Percentiles rank a stretch among this genome's conserved stretches.
Evolutionary conservation across 495 filamentous ascomycete genomes (phyloP).

Genomic region (Stereocaulon alpinum): DNA sequence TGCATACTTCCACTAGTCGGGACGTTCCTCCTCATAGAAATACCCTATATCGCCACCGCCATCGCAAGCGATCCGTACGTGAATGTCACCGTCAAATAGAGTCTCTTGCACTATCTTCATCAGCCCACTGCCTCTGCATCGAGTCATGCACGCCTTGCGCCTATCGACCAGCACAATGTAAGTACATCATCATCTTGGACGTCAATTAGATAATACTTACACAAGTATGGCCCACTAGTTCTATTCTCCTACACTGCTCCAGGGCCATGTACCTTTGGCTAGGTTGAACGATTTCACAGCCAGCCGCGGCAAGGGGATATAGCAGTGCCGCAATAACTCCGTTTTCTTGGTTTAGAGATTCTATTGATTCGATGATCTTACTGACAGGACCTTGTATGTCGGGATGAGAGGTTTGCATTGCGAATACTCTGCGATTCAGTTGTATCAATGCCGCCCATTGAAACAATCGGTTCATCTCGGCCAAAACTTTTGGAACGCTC

Average conservation of each 20-base stretch:
- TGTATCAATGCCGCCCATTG: conserved; percentile 72
- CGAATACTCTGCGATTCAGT: conserved; percentile 62
- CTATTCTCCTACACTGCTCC: conserved; percentile 46
- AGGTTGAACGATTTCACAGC: conserved; percentile 55
- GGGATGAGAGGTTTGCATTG: conserved; percentile 40
- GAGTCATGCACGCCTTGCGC: no score
- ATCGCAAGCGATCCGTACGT: not conserved
- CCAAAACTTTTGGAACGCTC: conserved; percentile 19
- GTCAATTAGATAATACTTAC: no score
- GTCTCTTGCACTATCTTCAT: not conserved
- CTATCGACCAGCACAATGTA: no score
- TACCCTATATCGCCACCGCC: no score
- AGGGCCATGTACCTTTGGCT: no score
- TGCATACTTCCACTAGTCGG: no score
- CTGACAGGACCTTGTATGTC: conserved; percentile 53
- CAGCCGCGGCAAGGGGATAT: conserved; percentile 78
- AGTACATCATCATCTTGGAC: no score
- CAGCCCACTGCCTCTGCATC: no score
- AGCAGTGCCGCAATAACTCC: conserved; percentile 68
- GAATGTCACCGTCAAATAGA: not conserved
- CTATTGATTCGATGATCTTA: conserved; percentile 50
- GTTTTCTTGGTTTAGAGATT: conserved; percentile 45
- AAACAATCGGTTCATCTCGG: conserved; percentile 59
- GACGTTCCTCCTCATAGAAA: no score
- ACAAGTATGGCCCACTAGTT: no score